Base-by-base conservation (phyloP, 2,329 filamentous ascomycete genomes). In the Stenocarpella maydis region DNA sequence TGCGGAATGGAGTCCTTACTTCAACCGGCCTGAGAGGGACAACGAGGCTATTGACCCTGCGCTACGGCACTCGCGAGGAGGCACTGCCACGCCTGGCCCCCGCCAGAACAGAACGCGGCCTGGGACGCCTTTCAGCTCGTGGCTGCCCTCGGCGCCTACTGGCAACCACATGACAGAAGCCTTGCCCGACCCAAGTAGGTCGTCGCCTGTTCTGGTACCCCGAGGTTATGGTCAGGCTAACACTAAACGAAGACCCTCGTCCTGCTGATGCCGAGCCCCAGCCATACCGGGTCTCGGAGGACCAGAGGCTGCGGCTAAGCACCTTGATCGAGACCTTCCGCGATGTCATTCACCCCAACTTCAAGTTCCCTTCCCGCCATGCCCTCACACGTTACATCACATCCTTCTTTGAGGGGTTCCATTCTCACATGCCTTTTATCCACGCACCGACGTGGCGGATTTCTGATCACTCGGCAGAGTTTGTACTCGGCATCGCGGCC, bases 371-470 rank as follows among this genome's bases (percentile, higher is more conserved):
- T 1, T 81, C 80, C 0, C 74, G 79, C 1, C 79, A 81, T 58
- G 76, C 79, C 12, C 73, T 81, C 4, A 78, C 78, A 0, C 71
- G 79, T 39, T 80, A 80, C 55, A 66, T 80, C 0, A 80, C 77
- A 0, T 78, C 78, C 4, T 81, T 77, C 37, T 77, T 81, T 21
- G 76, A 79, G 17, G 79, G 80, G 0, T 81, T 81, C 34, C 79
- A 81, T 45, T 74, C 78, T 0, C 79, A 81, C 37, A 78, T 81
- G 76, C 75, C 77, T 1, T 81, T 81, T 60, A 78, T 81, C 7
- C 80, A 81, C 70, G 69, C 74, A 2, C 78, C 74, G 0, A 81
- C 79, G 0, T 80, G 77, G 77, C 71, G 73, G 9, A 65, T 80
- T 6, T 71, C 72, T 1, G 77, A 80, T 1, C 73, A 74, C 17